phyloP scores from a whole-genome alignment of 78 protist genomes.

The Isochrysis galbana region DNA sequence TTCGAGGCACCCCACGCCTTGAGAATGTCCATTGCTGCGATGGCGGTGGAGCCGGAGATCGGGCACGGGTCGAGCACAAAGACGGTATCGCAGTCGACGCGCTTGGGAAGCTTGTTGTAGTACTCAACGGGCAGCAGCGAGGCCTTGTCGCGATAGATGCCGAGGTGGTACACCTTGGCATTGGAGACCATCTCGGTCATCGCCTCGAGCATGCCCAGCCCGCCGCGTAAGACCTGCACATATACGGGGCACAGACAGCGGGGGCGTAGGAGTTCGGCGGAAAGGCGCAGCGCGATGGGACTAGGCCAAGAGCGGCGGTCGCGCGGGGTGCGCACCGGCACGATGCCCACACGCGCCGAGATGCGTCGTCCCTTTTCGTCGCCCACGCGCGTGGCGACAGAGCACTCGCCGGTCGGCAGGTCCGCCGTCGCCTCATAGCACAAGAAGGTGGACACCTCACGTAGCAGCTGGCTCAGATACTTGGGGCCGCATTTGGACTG shows the following conservation, averaged over 20 bases:
- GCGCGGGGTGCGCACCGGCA: background rate
- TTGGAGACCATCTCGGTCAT: background rate
- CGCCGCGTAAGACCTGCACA: constrained; percentile 9
- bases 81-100: background rate
- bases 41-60: constrained; percentile 8
- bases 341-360: background rate
- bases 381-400: background rate
- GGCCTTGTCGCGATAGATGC: constrained; percentile 9
- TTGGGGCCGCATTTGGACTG: background rate
- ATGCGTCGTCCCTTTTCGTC: background rate
- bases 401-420: background rate
- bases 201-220: constrained; percentile 25
- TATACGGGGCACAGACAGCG: too few relatives aligned
- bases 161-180: background rate
- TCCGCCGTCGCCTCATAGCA: constrained; percentile 12
- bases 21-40: constrained; percentile 19
- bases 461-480: background rate
- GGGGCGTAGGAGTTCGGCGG: too few relatives aligned
- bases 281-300: too few relatives aligned
- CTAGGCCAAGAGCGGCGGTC: too few relatives aligned
- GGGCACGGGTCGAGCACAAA: constrained; percentile 25
- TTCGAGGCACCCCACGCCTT: background rate
- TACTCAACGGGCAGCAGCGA: constrained; percentile 26
- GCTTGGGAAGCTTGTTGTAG: constrained; percentile 31
- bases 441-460: background rate